A percentile compares a stretch with the other conserved stretches of the same genome.
These are phyloP conservation scores for Datura wrightii DNA, from an alignment of 257 asterid species.

Conservation along the genomic window DNA sequence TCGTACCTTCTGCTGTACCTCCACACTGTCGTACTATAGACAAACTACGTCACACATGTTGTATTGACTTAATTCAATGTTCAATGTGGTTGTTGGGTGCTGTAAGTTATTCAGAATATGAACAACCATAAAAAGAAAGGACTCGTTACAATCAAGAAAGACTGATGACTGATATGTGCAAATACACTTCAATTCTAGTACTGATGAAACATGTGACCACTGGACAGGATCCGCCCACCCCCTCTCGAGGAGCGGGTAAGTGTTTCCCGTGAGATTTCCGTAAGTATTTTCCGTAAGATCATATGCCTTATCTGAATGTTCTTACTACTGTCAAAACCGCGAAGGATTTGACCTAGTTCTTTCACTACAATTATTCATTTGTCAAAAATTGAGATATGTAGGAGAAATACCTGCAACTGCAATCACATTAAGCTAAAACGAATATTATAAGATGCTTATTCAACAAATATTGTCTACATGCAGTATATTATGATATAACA, in stretches of 20 bases:
- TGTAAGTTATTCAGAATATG: not conserved
- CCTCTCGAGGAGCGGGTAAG: no score
- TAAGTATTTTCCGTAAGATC: no score
- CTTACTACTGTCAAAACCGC: no score
- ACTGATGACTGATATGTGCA: not conserved
- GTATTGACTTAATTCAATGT: not conserved
- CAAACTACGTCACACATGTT: not conserved
- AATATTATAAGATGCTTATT: not conserved
- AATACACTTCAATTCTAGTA: not conserved
- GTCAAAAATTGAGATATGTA: no score
- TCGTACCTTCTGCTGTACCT: no score
- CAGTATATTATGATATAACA: constrained; percentile 4
- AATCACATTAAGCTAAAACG: no score
- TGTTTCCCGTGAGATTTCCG: no score
- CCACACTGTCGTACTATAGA: not conserved
- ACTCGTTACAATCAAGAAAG: not conserved
- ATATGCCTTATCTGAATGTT: no score
- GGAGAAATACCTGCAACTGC: no score
- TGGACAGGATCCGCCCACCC: no score
- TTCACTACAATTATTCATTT: no score
- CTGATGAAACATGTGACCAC: not conserved
- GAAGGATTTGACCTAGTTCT: no score
- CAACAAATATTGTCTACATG: not conserved
- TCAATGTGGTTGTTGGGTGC: not conserved
- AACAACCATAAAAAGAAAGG: not conserved